These are phyloP conservation scores for Typha latifolia DNA, from an alignment of 176 grass and related monocot genomes.

Conservation along the genomic window DNA sequence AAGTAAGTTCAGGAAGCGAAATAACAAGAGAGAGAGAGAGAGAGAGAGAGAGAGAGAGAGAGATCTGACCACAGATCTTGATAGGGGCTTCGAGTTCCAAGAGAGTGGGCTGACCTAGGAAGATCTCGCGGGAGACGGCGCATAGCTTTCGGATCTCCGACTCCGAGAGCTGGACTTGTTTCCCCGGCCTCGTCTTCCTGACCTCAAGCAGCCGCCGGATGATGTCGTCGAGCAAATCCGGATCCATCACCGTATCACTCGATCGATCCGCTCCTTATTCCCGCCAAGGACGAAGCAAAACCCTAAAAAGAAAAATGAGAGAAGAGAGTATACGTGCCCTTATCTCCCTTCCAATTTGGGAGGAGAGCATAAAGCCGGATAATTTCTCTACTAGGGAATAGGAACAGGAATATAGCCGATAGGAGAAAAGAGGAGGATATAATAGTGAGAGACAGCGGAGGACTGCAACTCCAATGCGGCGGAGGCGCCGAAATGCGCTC, in stretches of 20 bases:
- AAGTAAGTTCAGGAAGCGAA: background rate
- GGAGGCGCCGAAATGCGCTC: background rate
- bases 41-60: background rate
- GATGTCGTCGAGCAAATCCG: constrained; percentile 69
- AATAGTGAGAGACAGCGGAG: constrained; percentile 5
- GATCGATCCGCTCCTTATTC: constrained; percentile 31
- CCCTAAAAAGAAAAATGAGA: too few relatives aligned
- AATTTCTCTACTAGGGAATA: background rate
- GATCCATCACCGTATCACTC: constrained; percentile 37
- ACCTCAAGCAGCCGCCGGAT: constrained; percentile 72
- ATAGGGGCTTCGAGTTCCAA: constrained; percentile 91
- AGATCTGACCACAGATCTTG: constrained; percentile 73
- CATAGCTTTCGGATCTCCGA: constrained; percentile 86
- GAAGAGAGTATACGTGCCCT: too few relatives aligned
- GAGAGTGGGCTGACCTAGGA: constrained; percentile 79
- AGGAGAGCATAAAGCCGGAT: background rate
- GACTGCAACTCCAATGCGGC: constrained; percentile 11
- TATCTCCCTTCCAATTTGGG: too few relatives aligned
- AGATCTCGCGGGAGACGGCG: constrained; percentile 64
- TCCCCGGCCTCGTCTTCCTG: constrained; percentile 53
- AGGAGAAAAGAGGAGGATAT: constrained; percentile 1
- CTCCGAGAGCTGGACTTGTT: constrained; percentile 80
- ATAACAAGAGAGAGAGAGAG: background rate
- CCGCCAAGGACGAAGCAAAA: background rate
- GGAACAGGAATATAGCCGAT: background rate